phyloP scores from a whole-genome alignment of 225 moss, liverwort and hornwort species.

The Polytrichum commune region DNA sequence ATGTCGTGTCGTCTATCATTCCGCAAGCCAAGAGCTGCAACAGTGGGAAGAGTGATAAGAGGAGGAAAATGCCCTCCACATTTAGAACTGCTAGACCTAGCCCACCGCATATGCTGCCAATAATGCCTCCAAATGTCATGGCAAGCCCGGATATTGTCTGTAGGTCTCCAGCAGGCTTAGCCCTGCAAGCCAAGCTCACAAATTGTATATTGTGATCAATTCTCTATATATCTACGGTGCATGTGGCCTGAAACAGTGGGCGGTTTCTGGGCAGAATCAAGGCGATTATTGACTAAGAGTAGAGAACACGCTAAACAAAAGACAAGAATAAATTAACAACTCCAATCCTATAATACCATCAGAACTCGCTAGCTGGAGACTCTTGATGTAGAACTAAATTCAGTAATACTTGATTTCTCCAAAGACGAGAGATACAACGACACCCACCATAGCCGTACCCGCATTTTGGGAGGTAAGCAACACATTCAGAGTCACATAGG shows the following conservation, averaged over 20 bases:
- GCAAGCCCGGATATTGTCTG: slow-evolving; percentile 20
- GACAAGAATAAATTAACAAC: too few species aligned
- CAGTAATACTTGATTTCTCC: neutral
- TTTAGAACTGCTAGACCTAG: slow-evolving; percentile 12
- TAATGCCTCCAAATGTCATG: slow-evolving; percentile 20
- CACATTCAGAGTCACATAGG: slow-evolving; percentile 25
- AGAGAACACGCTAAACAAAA: too few species aligned
- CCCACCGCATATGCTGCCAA: slow-evolving; percentile 25
- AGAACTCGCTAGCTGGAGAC: too few species aligned
- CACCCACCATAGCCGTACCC: slow-evolving; percentile 16
- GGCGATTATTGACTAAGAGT: too few species aligned
- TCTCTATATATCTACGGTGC: too few species aligned
- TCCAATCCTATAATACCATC: too few species aligned
- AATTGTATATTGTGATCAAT: neutral
- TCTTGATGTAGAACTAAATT: neutral
- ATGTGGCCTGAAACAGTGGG: too few species aligned
- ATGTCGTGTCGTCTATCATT: slow-evolving; percentile 4
- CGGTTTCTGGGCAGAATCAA: too few species aligned
- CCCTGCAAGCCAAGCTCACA: slow-evolving; percentile 13
- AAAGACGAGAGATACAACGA: slow-evolving; percentile 12
- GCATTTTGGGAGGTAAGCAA: slow-evolving; percentile 24
- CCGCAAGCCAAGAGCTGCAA: slow-evolving; percentile 21
- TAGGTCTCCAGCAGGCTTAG: slow-evolving; percentile 9
- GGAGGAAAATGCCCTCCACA: slow-evolving; percentile 30
- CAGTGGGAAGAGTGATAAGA: slow-evolving; percentile 30